Evolutionary conservation across 352 stramenopile genomes (phyloP), one percentile per base, ranked within the genome.

Genomic region (Phytopythium litorale): DNA sequence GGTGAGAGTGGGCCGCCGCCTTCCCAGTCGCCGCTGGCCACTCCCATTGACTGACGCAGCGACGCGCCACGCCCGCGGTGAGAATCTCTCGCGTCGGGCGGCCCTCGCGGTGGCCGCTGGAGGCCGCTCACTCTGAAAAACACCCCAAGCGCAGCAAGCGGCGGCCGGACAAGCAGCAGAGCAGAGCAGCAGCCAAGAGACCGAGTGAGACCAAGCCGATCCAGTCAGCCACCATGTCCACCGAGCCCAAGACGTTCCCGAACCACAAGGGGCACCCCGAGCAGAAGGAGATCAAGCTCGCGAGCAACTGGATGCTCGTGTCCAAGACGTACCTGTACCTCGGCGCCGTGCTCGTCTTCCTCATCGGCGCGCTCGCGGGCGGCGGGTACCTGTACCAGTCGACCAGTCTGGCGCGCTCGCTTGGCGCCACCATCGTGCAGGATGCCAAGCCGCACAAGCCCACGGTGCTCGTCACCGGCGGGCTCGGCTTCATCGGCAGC

Each of bases 401-500:
- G 30, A 80, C 61, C n/a, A 75, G 62, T 49, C 59, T 69, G 23
- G 61, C 72, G 33, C 58, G 56, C 7, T 67, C 67, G 54, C 50
- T 49, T 25, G 72, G 70, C 33, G 64, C 67, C 48, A 68, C 71
- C 15, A 56, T 65, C 12, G 69, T 82, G 68, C 60, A 65, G 28
- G 63, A 60, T 58, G 64, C 71, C 33, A 62, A 59, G 13, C 55
- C 57, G 38, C 62, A 70, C 33, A 74, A 84, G 32, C 66, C 79
- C 2, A 88, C 79, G 3, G 82, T 94, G 57, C 71, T 94, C 32
- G 86, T 94, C 43, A 94, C 86, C 3, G 86, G 86, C 6, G 86
- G 86, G 0, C 70, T 94, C 25, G 86, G 86, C 25, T 94, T 94
- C 64, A 94, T 94, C 46, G 86, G 86, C 32, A 93, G 86, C 61